These are phyloP conservation scores for Pistacia vera DNA, from an alignment of 345 rosid species.

Conservation along the genomic window DNA sequence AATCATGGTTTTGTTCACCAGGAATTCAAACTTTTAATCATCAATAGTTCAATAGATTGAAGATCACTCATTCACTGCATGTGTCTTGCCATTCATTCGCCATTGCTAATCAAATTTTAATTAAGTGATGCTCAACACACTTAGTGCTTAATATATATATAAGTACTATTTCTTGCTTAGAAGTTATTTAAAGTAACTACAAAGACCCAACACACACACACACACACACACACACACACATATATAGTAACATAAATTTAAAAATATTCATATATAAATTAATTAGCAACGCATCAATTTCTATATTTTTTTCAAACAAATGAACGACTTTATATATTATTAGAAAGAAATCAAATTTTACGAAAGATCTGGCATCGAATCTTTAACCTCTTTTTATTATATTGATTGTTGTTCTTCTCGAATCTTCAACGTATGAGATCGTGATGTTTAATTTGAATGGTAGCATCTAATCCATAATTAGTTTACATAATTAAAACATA, in stretches of 20 bases:
- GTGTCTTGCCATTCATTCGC: too few relatives aligned
- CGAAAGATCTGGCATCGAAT: background rate
- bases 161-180: background rate
- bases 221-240: background rate
- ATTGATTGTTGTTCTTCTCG: background rate
- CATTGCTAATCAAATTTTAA: too few relatives aligned
- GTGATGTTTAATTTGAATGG: conserved; percentile 4
- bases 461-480: conserved; percentile 7
- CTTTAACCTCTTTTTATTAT: background rate
- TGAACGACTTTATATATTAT: background rate
- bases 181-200: background rate
- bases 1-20: too few relatives aligned
- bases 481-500: conserved; percentile 1
- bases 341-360: background rate
- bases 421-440: background rate
- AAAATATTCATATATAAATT: too few relatives aligned
- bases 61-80: too few relatives aligned
- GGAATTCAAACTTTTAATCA: too few relatives aligned
- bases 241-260: too few relatives aligned
- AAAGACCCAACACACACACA: background rate
- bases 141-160: background rate
- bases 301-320: background rate
- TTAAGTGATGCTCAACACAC: too few relatives aligned
- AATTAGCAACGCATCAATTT: background rate
- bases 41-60: too few relatives aligned